phyloP scores from a whole-genome alignment of 1,284 basidiomycete species.

The Ceraceosorus guamensis region DNA sequence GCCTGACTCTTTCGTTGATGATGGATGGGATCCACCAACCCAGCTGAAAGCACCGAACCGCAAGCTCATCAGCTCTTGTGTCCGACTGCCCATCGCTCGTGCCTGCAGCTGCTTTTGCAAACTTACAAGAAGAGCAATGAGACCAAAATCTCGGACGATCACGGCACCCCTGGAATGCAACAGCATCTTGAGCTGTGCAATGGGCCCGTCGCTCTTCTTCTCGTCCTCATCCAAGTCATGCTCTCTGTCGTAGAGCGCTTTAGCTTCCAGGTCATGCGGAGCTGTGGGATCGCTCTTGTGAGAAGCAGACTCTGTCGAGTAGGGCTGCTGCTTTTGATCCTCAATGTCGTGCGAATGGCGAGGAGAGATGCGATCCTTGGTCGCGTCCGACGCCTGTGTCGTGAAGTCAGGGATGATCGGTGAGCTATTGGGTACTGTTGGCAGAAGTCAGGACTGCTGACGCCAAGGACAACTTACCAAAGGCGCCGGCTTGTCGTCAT shows the following conservation, averaged over 20 bases:
- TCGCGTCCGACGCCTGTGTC: no score
- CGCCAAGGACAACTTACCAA: no score
- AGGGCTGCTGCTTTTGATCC: no score
- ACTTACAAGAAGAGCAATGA: conserved; percentile 9
- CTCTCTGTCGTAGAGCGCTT: background rate
- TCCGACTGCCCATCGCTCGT: background rate
- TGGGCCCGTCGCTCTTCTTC: background rate
- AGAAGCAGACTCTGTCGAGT: no score
- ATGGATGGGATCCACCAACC: background rate
- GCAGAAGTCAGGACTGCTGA: no score
- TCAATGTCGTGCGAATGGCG: no score
- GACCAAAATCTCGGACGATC: conserved; percentile 13
- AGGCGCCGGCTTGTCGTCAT: no score
- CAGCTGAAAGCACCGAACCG: background rate
- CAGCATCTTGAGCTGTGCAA: conserved; percentile 1
- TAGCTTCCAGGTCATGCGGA: no score
- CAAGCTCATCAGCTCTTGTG: background rate
- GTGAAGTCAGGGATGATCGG: no score
- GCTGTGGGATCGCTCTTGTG: no score
- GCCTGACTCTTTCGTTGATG: background rate
- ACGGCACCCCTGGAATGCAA: conserved; percentile 12
- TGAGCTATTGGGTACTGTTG: no score
- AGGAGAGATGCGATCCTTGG: no score
- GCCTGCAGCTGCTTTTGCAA: background rate
- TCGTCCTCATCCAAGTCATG: conserved; percentile 5